These are phyloP conservation scores for Sextonia rubra DNA, from an alignment of 164 flowering plant genomes.

Conservation along the genomic window DNA sequence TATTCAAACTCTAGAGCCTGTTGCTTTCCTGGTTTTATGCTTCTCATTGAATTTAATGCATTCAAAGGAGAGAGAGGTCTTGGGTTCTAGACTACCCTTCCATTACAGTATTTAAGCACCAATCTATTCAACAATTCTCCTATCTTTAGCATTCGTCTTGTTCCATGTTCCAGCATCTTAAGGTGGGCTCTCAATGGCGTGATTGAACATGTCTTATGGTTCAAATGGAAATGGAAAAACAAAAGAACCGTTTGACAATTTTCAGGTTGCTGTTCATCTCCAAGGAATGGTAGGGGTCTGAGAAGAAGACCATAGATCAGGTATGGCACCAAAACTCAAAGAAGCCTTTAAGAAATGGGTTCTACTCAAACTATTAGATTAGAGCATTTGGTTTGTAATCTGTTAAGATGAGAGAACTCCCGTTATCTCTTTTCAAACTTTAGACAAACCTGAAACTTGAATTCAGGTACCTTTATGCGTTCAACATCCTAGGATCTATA, in stretches of 20 bases:
- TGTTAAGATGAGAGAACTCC: neutral
- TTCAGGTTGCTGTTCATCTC: neutral
- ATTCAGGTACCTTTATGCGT: too few relatives aligned
- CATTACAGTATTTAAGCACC: neutral
- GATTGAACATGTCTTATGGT: neutral
- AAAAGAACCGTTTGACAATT: neutral
- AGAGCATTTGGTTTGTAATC: neutral
- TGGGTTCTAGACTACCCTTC: neutral
- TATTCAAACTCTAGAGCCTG: slow-evolving; percentile 4
- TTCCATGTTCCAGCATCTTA: neutral
- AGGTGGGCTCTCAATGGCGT: neutral
- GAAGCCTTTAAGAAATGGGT: neutral
- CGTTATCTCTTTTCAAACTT: neutral
- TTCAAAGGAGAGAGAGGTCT: neutral
- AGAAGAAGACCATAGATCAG: neutral
- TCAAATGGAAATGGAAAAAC: neutral
- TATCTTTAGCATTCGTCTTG: neutral
- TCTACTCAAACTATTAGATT: neutral
- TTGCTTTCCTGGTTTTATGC: slow-evolving; percentile 7
- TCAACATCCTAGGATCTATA: too few relatives aligned
- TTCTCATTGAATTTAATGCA: neutral
- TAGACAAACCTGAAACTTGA: neutral
- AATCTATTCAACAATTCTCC: neutral
- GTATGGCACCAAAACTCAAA: neutral
- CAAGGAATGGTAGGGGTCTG: neutral